Evolutionary conservation across 768 basidiomycete species (phyloP), one percentile per base, ranked within the genome.

Genomic region (Neoboletus subvelutipes): DNA sequence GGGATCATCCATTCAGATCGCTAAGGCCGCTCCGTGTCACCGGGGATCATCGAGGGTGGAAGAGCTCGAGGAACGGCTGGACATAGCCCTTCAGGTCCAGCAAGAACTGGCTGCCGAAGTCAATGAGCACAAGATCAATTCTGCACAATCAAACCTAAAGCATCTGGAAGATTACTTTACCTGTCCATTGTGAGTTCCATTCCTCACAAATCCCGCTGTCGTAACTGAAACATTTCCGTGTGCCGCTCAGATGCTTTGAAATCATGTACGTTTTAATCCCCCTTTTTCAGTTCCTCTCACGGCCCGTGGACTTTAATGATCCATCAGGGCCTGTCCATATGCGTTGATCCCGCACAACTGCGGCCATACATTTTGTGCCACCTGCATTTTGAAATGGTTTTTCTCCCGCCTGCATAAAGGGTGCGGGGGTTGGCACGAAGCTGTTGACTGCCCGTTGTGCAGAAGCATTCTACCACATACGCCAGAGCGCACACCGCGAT

Each of bases 391-490:
- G 31, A 82, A 82, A 64, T 86, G 85, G 83, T 83, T 83, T 71
- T 87, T 87, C 74, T 83, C 85, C 63, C 81, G 82, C 47, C 71
- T 87, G 29, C 86, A 88, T 70, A 75, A 73, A 46, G 75, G 74
- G 1, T 88, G 87, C 65, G 85, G 85, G 29, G 74, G 75, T 33
- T 89, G 87, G 87, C 87, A 87, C 58, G 82, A 85, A 63, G 67
- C 79, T 13, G 83, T 87, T 42, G 82, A 84, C 61, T 88, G 85
- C 68, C 87, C 86, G 36, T 77, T 87, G 56, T 88, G 86, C 69
- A 84, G 84, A 63, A 78, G 77, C 54, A 55, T 76, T 40, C 72
- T 87, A 55, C 76, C 76, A 50, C 74, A 77, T 51, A 82, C 82
- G 15, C 78, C 80, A 39, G 80, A 86, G 66, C 71, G 66, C 49